Conservation (phyloP, 1,284 basidiomycete species). For the Veloporphyrellus conicus region DNA sequence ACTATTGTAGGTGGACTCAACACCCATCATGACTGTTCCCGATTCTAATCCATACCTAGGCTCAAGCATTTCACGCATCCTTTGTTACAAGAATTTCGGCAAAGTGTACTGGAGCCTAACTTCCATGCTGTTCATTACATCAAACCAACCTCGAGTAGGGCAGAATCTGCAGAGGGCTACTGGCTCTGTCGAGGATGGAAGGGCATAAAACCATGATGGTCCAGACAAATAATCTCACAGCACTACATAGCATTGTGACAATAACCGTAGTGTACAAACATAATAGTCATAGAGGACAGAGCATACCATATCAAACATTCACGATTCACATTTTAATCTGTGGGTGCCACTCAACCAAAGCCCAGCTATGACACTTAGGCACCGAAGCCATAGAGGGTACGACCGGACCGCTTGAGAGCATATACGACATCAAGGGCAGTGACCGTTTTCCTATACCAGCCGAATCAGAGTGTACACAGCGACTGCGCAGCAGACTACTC, state of each 20-base stretch:
- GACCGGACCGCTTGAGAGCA: slow-evolving; percentile 78
- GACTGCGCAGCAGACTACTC: slow-evolving; percentile 3
- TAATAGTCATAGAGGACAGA: slow-evolving; percentile 11
- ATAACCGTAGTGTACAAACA: slow-evolving; percentile 16
- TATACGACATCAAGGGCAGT: slow-evolving; percentile 80
- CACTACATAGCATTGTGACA: neutral
- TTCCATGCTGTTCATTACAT: slow-evolving; percentile 56
- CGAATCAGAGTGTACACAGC: slow-evolving; percentile 7
- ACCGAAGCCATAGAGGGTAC: slow-evolving; percentile 79
- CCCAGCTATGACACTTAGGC: slow-evolving; percentile 39
- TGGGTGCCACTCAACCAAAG: neutral
- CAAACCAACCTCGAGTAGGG: slow-evolving; percentile 67
- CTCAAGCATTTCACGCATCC: slow-evolving; percentile 75
- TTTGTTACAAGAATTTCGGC: slow-evolving; percentile 51
- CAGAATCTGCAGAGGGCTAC: slow-evolving; percentile 69
- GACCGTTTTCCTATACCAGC: slow-evolving; percentile 64
- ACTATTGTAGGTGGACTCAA: slow-evolving; percentile 53
- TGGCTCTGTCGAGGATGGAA: slow-evolving; percentile 68
- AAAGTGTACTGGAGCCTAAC: slow-evolving; percentile 46
- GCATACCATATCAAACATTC: neutral
- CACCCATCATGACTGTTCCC: neutral
- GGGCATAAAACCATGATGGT: slow-evolving; percentile 6
- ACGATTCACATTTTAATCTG: neutral
- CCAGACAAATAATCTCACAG: neutral
- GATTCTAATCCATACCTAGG: slow-evolving; percentile 40